Evolutionary conservation across 495 filamentous ascomycete species (phyloP), one percentile per base, ranked within the genome.

Genomic region (Aspergillus funiculosus): DNA sequence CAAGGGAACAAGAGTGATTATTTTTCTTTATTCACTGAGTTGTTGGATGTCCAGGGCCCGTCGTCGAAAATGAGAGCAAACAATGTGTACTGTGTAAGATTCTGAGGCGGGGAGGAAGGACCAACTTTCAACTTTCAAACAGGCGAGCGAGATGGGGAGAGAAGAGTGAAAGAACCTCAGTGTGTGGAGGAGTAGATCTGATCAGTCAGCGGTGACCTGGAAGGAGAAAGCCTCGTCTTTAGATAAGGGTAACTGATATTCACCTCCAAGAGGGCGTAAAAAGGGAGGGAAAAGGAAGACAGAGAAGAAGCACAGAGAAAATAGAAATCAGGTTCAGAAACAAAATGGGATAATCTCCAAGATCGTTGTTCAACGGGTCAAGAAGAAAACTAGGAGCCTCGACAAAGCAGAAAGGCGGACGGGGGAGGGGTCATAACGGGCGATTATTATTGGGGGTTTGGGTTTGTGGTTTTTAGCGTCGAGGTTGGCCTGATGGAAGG

Each of bases 121-220:
- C 20, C n/a, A 48, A 25, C n/a, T n/a, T n/a, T n/a, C n/a, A n/a
- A n/a, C n/a, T n/a, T n/a, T n/a, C n/a, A n/a, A n/a, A n/a, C n/a
- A n/a, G n/a, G n/a, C n/a, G n/a, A 31, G 36, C 17, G 17, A 21
- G 19, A 31, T 7, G n/a, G 28, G 18, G 14, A 17, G 26, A 38
- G 20, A 39, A 39, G 34, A 35, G 21, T 2, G 24, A 31, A 26
- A 28, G 24, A 11, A 10, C 0, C 30, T 11, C 29, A 46, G 42
- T 29, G 42, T 11, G 42, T 24, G 41, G 17, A 37, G 13, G 24
- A 38, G 34, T 6, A 19, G 20, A 29, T 24, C 34, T n/a, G 43
- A 46, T 46, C 43, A 48, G 45, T 40, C 45, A 48, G 45, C 36
- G 13, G 28, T 6, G 28, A 36, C 6, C 29, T 11, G 10, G 37